Evolutionary conservation across 345 rosid species (phyloP), one percentile per base, ranked within the genome.

Genomic region (Nasturtium officinale): DNA sequence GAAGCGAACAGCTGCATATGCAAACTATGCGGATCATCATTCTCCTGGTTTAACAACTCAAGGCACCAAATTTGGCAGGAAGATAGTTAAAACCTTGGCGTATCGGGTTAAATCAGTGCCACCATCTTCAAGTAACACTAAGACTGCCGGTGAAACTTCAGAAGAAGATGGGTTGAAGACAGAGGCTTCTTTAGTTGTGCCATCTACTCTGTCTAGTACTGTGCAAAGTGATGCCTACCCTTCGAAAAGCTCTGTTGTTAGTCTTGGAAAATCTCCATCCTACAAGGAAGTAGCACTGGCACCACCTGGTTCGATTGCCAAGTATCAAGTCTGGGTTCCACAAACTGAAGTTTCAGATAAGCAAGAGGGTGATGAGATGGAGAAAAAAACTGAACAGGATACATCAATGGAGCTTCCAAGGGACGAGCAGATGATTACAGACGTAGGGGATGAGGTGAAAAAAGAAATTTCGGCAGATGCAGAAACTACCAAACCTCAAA

Each of bases 211-310:
- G 38, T 38, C 76, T 61, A 71, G 70, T 71, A 70, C 84, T 40
- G 59, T 72, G 59, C 77, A 80, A 35, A 73, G 67, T 81, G 89
- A 85, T 60, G 61, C 60, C 50, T 73, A 62, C 73, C 80, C 75
- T 25, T 16, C 70, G 50, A 87, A 84, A 75, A 82, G 53, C 33
- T 73, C 90, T 38, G 75, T 81, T 47, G 79, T 80, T 38, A 81
- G 86, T 80, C 88, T 86, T 59, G 99, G 97, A 65, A 95, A 91
- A 80, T 91, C 96, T 76, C 96, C 89, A 74, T 95, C 99, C 57
- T 95, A 95, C 83, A 95, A 89, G 85, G 99, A 95, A 82, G 97
- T 95, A 61, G 97, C 99, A 67, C 43, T 95, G 81, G 96, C 99
- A 32, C 99, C 97, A 5, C 97, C 96, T 63, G 99, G 99, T 35